phyloP scores from a whole-genome alignment of 1,284 basidiomycete genomes.

The Cryptococcus deneoformans region DNA sequence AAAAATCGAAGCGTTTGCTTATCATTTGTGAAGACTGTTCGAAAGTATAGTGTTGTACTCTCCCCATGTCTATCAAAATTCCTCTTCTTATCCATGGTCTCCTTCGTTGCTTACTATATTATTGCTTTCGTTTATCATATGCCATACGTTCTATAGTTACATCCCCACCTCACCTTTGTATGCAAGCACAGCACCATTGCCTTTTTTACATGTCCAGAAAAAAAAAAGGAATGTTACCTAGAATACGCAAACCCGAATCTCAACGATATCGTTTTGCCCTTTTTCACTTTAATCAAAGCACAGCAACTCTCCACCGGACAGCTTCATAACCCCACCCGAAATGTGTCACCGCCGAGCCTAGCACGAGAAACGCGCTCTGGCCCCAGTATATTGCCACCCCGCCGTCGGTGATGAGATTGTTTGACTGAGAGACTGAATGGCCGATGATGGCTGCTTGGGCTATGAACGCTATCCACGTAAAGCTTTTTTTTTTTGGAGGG shows the following conservation, averaged over 20 bases:
- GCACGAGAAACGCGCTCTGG: conserved; percentile 28
- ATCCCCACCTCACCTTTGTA: too few species aligned
- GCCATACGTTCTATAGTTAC: too few species aligned
- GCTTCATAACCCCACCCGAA: conserved; percentile 41
- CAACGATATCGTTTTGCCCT: background rate
- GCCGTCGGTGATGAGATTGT: conserved; percentile 13
- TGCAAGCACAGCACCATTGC: too few species aligned
- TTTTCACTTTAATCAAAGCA: background rate
- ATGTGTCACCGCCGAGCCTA: conserved; percentile 34
- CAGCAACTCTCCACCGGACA: conserved; percentile 30
- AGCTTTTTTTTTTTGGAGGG: conserved; percentile 9
- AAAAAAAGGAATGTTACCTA: too few species aligned
- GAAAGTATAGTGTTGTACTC: background rate
- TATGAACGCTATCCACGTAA: conserved; percentile 37
- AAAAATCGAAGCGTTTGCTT: background rate
- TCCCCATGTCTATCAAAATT: background rate
- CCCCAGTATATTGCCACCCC: conserved; percentile 35
- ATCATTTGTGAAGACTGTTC: background rate
- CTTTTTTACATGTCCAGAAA: too few species aligned
- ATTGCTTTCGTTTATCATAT: too few species aligned
- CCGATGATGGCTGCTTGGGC: conserved; percentile 36
- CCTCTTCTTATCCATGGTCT: too few species aligned
- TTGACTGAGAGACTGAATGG: conserved; percentile 19
- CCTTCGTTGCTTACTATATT: too few species aligned
- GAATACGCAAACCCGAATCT: background rate